Conservation (phyloP, 306 rosid species). For the Canavalia ensiformis region DNA sequence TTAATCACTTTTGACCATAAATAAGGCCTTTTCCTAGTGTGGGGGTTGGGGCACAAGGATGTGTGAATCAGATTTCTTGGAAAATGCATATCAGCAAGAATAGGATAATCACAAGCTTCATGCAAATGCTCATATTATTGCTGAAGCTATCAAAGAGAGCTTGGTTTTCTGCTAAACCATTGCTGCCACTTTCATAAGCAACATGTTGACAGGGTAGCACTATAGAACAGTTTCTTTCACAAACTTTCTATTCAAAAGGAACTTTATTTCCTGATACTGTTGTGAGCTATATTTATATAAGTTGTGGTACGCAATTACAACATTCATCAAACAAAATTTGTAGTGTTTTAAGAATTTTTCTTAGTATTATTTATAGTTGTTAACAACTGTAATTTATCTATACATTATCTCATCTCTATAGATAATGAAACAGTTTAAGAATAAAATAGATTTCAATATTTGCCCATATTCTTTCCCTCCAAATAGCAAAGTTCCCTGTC, state of each 20-base stretch:
- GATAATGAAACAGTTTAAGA: too few species aligned
- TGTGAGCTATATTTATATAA: neutral
- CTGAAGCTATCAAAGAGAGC: neutral
- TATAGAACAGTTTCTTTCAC: conserved; percentile 20
- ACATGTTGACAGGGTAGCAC: conserved; percentile 12
- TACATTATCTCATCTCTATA: too few species aligned
- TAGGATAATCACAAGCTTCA: neutral
- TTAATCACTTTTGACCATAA: too few species aligned
- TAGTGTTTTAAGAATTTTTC: neutral
- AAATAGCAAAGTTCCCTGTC: too few species aligned
- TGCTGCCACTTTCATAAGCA: neutral
- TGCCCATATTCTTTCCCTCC: too few species aligned
- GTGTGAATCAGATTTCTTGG: too few species aligned
- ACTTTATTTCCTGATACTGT: conserved; percentile 8
- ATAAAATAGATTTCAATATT: too few species aligned
- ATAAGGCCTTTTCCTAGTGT: too few species aligned
- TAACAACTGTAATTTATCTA: neutral
- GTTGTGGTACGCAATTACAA: conserved; percentile 14
- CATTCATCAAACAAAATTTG: conserved; percentile 18
- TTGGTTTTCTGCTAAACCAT: too few species aligned
- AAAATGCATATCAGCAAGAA: too few species aligned
- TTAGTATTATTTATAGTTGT: neutral
- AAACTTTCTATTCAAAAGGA: conserved; percentile 3
- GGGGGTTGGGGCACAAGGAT: too few species aligned
- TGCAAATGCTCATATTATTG: neutral